Base-by-base conservation (phyloP, 2,329 filamentous ascomycete genomes). In the Parastagonospora nodorum region DNA sequence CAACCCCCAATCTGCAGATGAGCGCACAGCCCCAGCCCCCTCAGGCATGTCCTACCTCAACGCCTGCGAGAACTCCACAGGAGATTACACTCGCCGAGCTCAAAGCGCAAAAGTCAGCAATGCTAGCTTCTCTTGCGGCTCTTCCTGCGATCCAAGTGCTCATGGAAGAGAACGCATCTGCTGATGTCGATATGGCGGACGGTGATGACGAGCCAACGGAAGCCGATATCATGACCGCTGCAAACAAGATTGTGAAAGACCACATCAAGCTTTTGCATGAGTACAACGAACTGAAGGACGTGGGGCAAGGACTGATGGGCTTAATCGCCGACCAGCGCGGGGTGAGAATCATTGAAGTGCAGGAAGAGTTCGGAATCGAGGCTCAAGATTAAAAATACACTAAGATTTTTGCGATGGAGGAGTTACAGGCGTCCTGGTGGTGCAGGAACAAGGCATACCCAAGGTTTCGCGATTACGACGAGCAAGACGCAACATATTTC, bases 251-350 rank as follows among this genome's bases (percentile, higher is more conserved):
- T 8, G 83, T 88, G 44, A 81, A 84, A 46, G 74, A 75, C 29
- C 87, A 89, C 67, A 89, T 89, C 63, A 79, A 78, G 51, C 75
- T 86, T 4, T 75, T 90, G 29, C 86, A 88, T 57, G 76, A 83
- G 50, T 90, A 89, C 73, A 90, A 90, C 61, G 86, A 88, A 68
- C 84, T 89, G 60, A 84, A 86, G 55, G 87, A 90, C 68, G 76
- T 88, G 7, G 87, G 83, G 0, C 81, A 85, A 63, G 86, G 85
- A 0, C 64, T 90, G 28, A 80, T 89, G 73, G 85, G 85, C 0
- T 71, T 89, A 61, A 83, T 89, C 67, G 87, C 87, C 4, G 87
- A 90, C 51, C 78, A 81, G 53, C 75, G 84, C 36, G 85, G 84
- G 8, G 77, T 83, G 38, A 75, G 83, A 48, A 77, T 84, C 45